phyloP scores from a whole-genome alignment of 148 eudicot genomes.

The Rhododendron henanense region DNA sequence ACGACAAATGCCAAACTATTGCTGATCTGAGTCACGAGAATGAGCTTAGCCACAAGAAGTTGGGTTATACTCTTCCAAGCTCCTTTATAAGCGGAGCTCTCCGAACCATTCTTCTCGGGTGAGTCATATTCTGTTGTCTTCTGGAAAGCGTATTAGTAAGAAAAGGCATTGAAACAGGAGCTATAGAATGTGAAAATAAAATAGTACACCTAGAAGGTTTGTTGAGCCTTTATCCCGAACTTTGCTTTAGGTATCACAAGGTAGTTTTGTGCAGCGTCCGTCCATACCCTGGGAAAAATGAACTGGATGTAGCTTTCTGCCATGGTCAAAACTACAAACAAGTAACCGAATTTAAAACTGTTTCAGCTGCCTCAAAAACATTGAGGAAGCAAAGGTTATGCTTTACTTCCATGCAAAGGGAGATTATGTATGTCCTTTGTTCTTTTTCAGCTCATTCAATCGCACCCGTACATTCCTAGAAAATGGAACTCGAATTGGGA shows the following conservation, averaged over 20 bases:
- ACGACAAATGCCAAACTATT: not conserved
- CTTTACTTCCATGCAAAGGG: slow-evolving; percentile 20
- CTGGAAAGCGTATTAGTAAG: not conserved
- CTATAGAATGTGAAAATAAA: not conserved
- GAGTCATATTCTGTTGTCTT: not conserved
- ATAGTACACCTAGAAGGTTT: not conserved
- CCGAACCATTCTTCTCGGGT: not conserved
- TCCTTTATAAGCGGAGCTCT: not conserved
- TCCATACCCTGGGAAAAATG: not conserved
- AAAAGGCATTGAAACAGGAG: not conserved
- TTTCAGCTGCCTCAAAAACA: not conserved
- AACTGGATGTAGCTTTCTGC: not conserved
- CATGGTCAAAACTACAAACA: not conserved
- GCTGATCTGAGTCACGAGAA: not conserved
- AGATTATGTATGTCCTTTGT: not conserved
- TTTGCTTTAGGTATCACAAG: not conserved
- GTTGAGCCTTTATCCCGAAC: not conserved
- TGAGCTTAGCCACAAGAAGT: not conserved
- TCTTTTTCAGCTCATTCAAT: not conserved
- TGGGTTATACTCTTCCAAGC: not conserved
- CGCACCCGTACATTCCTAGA: not conserved
- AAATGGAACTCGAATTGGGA: slow-evolving; percentile 63
- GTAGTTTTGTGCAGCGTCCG: not conserved
- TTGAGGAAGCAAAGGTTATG: slow-evolving; percentile 35
- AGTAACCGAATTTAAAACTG: not conserved